Evolutionary conservation across 768 basidiomycete species (phyloP).

Genomic region (Rhizopogon vulgaris): DNA sequence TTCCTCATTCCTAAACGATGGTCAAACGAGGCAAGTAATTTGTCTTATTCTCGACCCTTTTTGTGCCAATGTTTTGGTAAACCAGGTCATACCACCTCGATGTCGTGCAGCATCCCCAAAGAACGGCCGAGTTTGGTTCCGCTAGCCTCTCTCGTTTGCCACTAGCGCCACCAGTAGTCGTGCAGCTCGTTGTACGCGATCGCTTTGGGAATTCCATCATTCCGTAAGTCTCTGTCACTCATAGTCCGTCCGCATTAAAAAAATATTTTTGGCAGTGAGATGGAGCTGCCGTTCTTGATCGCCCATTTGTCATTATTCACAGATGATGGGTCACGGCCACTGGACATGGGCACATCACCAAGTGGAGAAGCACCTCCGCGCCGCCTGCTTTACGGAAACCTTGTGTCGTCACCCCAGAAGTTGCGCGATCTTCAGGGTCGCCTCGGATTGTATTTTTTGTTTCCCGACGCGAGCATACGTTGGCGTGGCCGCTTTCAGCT

Average conservation of each 20-base stretch:
- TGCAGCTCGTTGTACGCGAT: conserved; percentile 72
- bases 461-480: conserved; percentile 86
- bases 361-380: conserved; percentile 37
- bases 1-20: conserved; percentile 51
- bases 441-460: conserved; percentile 81
- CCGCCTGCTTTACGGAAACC: conserved; percentile 74
- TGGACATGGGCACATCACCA: conserved; percentile 61
- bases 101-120: conserved; percentile 79
- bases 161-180: conserved; percentile 78
- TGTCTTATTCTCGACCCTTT: conserved; percentile 7
- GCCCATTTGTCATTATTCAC: conserved; percentile 75
- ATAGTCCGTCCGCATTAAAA: conserved; percentile 17
- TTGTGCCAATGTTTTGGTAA: conserved; percentile 12
- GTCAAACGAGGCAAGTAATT: conserved; percentile 44
- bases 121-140: conserved; percentile 76
- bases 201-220: conserved; percentile 62
- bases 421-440: conserved; percentile 78
- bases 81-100: conserved; percentile 71
- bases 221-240: conserved; percentile 55
- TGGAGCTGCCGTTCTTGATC: conserved; percentile 82
- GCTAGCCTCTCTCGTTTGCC: conserved; percentile 74
- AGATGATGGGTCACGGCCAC: conserved; percentile 54
- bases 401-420: conserved; percentile 77
- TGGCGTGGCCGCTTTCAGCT: conserved; percentile 72
- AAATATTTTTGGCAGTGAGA: conserved; percentile 49